phyloP scores from a whole-genome alignment of 257 asterid species.

The Asclepias syriaca region DNA sequence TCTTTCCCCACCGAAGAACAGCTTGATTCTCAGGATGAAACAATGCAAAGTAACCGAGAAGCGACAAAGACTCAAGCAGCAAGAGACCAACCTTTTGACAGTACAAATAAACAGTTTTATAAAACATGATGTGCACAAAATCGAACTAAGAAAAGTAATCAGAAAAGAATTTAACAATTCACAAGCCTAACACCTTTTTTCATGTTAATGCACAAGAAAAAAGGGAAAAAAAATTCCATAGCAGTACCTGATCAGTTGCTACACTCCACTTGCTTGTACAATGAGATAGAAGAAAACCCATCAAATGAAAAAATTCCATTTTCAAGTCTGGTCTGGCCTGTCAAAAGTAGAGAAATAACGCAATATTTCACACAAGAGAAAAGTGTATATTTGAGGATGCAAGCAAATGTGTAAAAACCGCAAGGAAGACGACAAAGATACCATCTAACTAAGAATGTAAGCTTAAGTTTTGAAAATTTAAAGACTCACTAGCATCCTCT shows the following conservation, averaged over 20 bases:
- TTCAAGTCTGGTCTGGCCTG: constrained; percentile 95
- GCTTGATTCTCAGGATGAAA: constrained; percentile 92
- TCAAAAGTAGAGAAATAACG: constrained; percentile 22
- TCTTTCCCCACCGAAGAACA: constrained; percentile 98
- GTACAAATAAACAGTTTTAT: not conserved
- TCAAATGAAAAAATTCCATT: constrained; percentile 96
- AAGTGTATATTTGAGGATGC: constrained; percentile 7
- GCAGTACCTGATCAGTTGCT: constrained; percentile 77
- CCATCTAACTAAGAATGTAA: constrained; percentile 3
- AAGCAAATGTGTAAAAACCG: not conserved
- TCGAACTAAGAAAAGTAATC: too few relatives aligned
- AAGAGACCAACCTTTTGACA: constrained; percentile 60
- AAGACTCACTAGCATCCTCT: constrained; percentile 79
- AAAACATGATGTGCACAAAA: too few relatives aligned
- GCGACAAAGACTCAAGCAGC: constrained; percentile 76
- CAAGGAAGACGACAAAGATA: not conserved
- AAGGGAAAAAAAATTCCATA: not conserved
- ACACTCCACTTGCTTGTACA: constrained; percentile 88
- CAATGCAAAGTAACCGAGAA: constrained; percentile 84
- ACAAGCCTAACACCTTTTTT: not conserved
- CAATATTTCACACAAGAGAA: not conserved
- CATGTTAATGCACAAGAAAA: constrained; percentile 14
- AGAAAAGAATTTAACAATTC: not conserved
- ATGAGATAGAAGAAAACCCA: constrained; percentile 89
- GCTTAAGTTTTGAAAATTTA: constrained; percentile 9